A percentile compares a stretch with the other conserved stretches of the same genome.
Conservation (phyloP, 1,139 yeast genomes). For the Candida sanyaensis region DNA sequence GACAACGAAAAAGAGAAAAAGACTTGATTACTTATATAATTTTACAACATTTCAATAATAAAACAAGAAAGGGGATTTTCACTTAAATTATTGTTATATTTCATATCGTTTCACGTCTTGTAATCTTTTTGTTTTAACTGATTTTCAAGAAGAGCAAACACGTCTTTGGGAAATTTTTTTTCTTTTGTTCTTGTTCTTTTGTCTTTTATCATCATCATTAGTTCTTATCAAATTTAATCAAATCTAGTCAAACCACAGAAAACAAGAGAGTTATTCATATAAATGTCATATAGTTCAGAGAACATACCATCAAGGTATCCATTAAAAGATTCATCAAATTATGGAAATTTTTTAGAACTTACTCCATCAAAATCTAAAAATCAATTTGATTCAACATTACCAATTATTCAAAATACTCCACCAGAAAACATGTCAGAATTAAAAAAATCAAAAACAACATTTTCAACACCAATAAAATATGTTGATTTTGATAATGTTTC, state of each 20-base stretch:
- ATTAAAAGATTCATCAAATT: conserved; percentile 9
- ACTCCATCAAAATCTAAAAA: conserved; percentile 16
- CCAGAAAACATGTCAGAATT: conserved; percentile 26
- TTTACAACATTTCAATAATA: not conserved
- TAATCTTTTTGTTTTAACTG: not conserved
- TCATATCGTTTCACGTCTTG: not conserved
- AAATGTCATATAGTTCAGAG: conserved; percentile 5
- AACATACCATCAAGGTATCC: conserved; percentile 6
- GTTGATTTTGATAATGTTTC: conserved; percentile 7
- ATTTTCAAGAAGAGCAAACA: not conserved
- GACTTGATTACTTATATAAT: too few relatives aligned
- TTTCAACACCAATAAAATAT: conserved; percentile 12
- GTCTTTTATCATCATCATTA: not conserved
- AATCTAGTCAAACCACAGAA: too few relatives aligned
- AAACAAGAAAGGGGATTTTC: not conserved
- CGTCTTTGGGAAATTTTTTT: not conserved
- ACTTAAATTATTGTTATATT: not conserved
- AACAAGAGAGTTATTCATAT: not conserved
- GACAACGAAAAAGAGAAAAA: too few relatives aligned
- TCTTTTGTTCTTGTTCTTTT: not conserved
- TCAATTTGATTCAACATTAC: not conserved
- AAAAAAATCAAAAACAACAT: conserved; percentile 2
- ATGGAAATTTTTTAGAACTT: conserved; percentile 5
- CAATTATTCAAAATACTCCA: conserved; percentile 24
- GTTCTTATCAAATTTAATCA: too few relatives aligned